These are phyloP conservation scores for Alternaria dauci DNA, from an alignment of 2,329 filamentous ascomycete species.

Conservation along the genomic window DNA sequence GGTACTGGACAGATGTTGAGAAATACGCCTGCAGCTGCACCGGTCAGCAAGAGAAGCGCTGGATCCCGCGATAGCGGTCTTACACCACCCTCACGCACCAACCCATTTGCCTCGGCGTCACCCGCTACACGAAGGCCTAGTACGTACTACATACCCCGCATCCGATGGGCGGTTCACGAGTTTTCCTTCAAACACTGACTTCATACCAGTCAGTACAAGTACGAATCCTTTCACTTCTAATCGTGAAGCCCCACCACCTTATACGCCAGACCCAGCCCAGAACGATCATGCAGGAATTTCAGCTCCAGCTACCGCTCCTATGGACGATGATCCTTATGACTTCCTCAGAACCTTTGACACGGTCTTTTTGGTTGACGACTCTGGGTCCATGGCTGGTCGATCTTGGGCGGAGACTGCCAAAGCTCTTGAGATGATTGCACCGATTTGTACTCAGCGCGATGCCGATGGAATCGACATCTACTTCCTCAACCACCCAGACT, in stretches of 20 bases:
- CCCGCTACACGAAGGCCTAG: constrained; percentile 51
- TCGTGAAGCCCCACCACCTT: constrained; percentile 55
- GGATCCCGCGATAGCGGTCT: constrained; percentile 27
- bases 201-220: constrained; percentile 32
- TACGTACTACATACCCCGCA: constrained; percentile 30
- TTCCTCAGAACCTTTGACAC: constrained; percentile 87
- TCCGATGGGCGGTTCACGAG: neutral
- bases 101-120: constrained; percentile 32
- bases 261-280: constrained; percentile 44
- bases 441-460: constrained; percentile 82
- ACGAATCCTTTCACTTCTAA: constrained; percentile 40
- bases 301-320: constrained; percentile 12
- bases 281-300: constrained; percentile 8
- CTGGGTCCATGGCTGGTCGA: constrained; percentile 81
- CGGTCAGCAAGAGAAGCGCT: constrained; percentile 13
- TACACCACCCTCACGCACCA: constrained; percentile 24
- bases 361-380: constrained; percentile 90
- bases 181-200: constrained; percentile 4
- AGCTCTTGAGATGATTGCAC: constrained; percentile 77
- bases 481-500: constrained; percentile 79
- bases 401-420: constrained; percentile 77
- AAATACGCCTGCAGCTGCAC: constrained; percentile 5
- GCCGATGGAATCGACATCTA: constrained; percentile 87
- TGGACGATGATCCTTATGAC: constrained; percentile 67
- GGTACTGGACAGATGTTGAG: constrained; percentile 7